Base-by-base conservation (phyloP, 139 green algal genomes). In the Picochlorum sp. region DNA sequence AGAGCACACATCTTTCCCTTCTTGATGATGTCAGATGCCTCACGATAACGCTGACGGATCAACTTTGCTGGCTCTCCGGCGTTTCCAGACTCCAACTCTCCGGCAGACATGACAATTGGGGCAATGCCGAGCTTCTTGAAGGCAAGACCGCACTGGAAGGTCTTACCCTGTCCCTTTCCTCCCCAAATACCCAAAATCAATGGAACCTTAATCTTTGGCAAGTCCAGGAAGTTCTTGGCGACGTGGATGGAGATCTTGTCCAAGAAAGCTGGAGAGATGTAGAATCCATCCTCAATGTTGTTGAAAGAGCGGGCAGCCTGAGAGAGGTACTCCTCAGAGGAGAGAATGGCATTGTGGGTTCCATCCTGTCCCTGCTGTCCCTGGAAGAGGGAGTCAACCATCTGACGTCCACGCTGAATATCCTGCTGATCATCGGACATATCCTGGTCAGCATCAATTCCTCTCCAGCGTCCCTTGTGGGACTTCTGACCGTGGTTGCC, bases 111-210 rank as follows among this genome's bases (percentile, higher is more conserved):
- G 64, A 98, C 86, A 56, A 99, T 97, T 70, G 94, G 92, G 50
- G 62, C 67, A 68, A 98, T 98, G 73, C 85, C 90, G 56, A 98
- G 83, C 89, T 97, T 97, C 80, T 95, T 94, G 90, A 90, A 98
- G 14, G 89, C 92, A 62, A 98, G 87, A 30, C 83, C 81, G 68
- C 81, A 92, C 86, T 98, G 90, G 91, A 97, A 98, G 68, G 91
- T 96, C 86, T 97, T 97, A 59, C 89, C 89, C 82, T 98, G 94
- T 57, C 94, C 94, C 86, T 99, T 99, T 68, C 94, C 94, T 76
- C 93, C 93, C 93, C 92, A 98, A 77, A 98, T 92, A 62, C 93
- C 92, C 65, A 98, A 78, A 72, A 98, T 98, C 38, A 98, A 86
- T 56, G 92, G 92, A 10, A 89, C 71, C 80, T 92, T 92, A 69